These are phyloP conservation scores for Talaromyces sp. DNA, from an alignment of 2,329 filamentous ascomycete species.

Conservation along the genomic window DNA sequence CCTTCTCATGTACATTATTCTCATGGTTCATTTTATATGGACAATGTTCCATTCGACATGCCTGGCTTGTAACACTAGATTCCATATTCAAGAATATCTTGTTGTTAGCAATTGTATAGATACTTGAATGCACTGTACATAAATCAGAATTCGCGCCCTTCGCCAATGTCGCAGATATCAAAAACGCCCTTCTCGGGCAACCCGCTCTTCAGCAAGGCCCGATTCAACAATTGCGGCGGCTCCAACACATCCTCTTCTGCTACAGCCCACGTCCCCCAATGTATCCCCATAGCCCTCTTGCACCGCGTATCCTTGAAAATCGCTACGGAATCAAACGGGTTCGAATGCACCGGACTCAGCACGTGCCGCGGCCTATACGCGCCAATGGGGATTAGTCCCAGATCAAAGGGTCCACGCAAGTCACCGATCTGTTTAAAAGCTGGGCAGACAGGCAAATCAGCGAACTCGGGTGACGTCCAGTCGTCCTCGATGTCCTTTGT, in stretches of 20 bases:
- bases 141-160: conserved; percentile 19
- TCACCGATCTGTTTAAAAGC: conserved; percentile 78
- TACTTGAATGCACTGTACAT: not conserved
- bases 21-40: not conserved
- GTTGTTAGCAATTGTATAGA: not conserved
- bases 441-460: conserved; percentile 66
- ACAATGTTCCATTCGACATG: not conserved
- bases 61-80: not conserved
- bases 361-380: conserved; percentile 63
- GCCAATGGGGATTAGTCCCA: conserved; percentile 83
- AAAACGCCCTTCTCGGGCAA: conserved; percentile 16
- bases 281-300: conserved; percentile 71
- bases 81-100: not conserved
- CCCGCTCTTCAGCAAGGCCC: conserved; percentile 63
- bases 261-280: conserved; percentile 65
- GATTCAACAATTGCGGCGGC: conserved; percentile 66
- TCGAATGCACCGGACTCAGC: conserved; percentile 75
- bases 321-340: conserved; percentile 77
- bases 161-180: conserved; percentile 21
- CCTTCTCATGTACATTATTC: not conserved
- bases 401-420: conserved; percentile 74
- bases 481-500: conserved; percentile 60
- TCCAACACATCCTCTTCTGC: conserved; percentile 77
- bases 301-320: conserved; percentile 79
- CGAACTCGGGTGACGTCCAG: conserved; percentile 60